Percentiles rank a stretch among this genome's conserved stretches.
Evolutionary conservation across 768 basidiomycete species (phyloP).

Genomic region (Phylloporus rhodoxanthus): DNA sequence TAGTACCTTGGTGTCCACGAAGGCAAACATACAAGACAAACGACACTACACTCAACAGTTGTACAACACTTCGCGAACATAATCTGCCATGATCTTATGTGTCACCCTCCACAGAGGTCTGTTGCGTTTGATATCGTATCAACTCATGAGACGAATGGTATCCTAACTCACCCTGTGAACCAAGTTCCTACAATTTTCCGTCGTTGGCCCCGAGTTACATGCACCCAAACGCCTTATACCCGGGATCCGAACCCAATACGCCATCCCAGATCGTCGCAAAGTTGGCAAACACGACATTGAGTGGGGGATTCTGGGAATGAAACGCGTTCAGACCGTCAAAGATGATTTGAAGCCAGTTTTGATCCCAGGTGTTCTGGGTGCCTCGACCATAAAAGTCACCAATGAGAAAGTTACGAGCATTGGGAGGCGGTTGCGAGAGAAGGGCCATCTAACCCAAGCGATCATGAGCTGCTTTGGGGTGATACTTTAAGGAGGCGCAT

Average conservation of each 20-base stretch:
- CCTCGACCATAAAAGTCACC: conserved; percentile 49
- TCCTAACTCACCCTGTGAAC: conserved; percentile 39
- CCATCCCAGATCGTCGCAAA: conserved; percentile 48
- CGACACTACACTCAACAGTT: conserved; percentile 22
- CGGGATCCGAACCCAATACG: conserved; percentile 39
- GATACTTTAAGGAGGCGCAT: neutral
- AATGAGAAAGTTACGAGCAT: conserved; percentile 45
- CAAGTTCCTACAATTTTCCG: conserved; percentile 46
- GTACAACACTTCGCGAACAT: conserved; percentile 37
- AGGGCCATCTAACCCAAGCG: conserved; percentile 41
- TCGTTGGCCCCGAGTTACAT: conserved; percentile 34
- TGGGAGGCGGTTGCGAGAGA: conserved; percentile 46
- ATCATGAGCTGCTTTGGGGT: conserved; percentile 39
- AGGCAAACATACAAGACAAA: neutral
- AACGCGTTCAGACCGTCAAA: conserved; percentile 38
- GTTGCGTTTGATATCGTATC: neutral
- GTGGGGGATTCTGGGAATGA: conserved; percentile 22
- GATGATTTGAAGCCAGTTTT: conserved; percentile 43
- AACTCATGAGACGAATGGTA: neutral
- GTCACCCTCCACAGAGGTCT: conserved; percentile 49
- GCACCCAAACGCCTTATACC: conserved; percentile 45
- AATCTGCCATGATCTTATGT: conserved; percentile 49
- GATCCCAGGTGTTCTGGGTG: conserved; percentile 33
- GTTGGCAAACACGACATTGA: conserved; percentile 43
- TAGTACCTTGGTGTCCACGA: neutral